phyloP scores from a whole-genome alignment of 1,139 yeast species.

The Sugiyamaella japonica region DNA sequence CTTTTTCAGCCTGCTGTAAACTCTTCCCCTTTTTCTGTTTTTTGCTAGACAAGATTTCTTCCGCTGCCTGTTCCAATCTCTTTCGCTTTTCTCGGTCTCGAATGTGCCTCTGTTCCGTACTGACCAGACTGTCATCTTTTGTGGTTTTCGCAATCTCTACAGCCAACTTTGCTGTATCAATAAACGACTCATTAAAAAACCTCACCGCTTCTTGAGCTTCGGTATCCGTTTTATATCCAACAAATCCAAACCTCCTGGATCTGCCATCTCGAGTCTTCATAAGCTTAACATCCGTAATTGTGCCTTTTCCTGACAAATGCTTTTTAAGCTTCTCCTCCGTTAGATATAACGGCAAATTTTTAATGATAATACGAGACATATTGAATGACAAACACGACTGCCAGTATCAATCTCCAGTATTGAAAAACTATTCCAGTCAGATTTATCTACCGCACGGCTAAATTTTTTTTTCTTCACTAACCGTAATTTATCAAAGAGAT shows the following conservation, averaged over 20 bases:
- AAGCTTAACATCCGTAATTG: slow-evolving; percentile 83
- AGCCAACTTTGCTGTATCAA: slow-evolving; percentile 76
- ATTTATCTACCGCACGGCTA: slow-evolving; percentile 8
- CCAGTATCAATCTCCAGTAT: too few relatives aligned
- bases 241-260: slow-evolving; percentile 88
- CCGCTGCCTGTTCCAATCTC: slow-evolving; percentile 38
- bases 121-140: slow-evolving; percentile 71
- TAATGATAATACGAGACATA: slow-evolving; percentile 91
- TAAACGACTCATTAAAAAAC: slow-evolving; percentile 73
- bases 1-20: not conserved
- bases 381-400: not conserved
- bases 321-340: slow-evolving; percentile 72
- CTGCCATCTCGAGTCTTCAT: slow-evolving; percentile 80
- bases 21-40: slow-evolving; percentile 49
- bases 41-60: slow-evolving; percentile 38
- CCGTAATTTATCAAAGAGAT: not conserved
- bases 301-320: slow-evolving; percentile 60
- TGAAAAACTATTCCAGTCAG: too few relatives aligned
- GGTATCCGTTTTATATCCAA: slow-evolving; percentile 70
- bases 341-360: slow-evolving; percentile 80
- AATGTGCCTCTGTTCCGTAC: slow-evolving; percentile 62
- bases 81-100: slow-evolving; percentile 50
- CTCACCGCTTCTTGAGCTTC: slow-evolving; percentile 81
- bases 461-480: slow-evolving; percentile 6
- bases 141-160: slow-evolving; percentile 87